phyloP scores from a whole-genome alignment of 2,329 filamentous ascomycete genomes.

The Penicillium sp. region DNA sequence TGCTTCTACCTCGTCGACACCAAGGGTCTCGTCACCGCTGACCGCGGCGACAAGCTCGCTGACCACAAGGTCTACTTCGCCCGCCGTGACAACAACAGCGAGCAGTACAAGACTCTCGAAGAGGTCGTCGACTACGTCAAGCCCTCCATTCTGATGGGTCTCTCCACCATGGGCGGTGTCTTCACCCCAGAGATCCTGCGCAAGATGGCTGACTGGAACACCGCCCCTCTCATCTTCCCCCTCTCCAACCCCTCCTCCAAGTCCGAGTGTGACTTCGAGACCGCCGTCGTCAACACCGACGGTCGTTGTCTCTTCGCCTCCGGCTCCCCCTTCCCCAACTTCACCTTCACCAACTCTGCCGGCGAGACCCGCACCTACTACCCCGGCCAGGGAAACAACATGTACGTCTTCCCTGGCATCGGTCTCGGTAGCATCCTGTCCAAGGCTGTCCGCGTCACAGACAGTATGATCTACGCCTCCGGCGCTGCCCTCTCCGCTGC shows the following conservation, averaged over 20 bases:
- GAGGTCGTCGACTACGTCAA: conserved; percentile 93
- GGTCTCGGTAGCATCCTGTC: conserved; percentile 89
- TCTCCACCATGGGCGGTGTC: conserved; percentile 90
- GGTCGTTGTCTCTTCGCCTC: conserved; percentile 91
- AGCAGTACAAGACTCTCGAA: conserved; percentile 73
- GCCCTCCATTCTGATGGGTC: conserved; percentile 89
- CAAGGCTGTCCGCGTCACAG: conserved; percentile 82
- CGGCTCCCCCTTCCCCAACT: conserved; percentile 82
- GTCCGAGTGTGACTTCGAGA: conserved; percentile 96
- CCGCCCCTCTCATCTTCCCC: conserved; percentile 88
- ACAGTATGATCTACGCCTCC: conserved; percentile 95
- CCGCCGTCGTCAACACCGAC: conserved; percentile 86
- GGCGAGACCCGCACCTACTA: conserved; percentile 66
- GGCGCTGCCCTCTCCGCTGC: conserved; percentile 76
- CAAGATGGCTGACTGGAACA: conserved; percentile 62
- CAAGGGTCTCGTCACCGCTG: conserved; percentile 87
- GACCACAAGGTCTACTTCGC: conserved; percentile 77
- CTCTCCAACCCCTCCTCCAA: conserved; percentile 95
- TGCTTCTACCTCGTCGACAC: conserved; percentile 99
- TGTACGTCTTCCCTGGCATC: conserved; percentile 95
- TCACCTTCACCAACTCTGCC: conserved; percentile 61
- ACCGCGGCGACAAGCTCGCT: conserved; percentile 90
- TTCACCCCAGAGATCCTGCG: conserved; percentile 87
- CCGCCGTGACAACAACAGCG: conserved; percentile 63
- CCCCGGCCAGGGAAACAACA: conserved; percentile 76